Base-by-base conservation (phyloP, 106 monocot species). In the Dendrobium catenatum region DNA sequence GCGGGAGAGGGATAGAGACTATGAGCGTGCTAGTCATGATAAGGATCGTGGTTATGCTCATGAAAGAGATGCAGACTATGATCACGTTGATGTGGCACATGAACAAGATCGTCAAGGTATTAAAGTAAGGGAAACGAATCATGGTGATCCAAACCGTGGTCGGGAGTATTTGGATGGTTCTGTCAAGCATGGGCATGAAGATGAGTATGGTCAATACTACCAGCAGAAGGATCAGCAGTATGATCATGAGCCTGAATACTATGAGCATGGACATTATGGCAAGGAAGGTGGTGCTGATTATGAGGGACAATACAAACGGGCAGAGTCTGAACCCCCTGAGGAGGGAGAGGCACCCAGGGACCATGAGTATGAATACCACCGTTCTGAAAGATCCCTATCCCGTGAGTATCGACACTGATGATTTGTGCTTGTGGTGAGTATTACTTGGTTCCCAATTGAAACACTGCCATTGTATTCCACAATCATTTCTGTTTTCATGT, bases 301-400 rank as follows among this genome's bases (percentile, higher is more conserved):
- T 80, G 48, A 78, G 3, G 55, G 37, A 40, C 51, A 51, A 51
- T 79, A 85, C 11, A 82, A 43, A 27, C 80, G 68, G 27, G 81
- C 26, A 15, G 88, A 79, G 64, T 66, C 78, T 55, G 88, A 88
- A 33, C 82, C 82, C 42, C 86, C 81, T 55, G 93, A 90, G 68
- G 90, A 90, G 58, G 93, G 90, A 11, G 93, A 88, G 80, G 85
- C 84, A 1, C 83, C 84, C 72, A 87, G 80, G 37, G 93, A 90
- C n/a, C 83, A 83, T 47, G 88, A 87, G n/a, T 88, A 89, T 72
- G 89, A 68, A 40, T 86, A 92, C 80, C 82, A 79, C n/a, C 85
- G 73, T 16, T 83, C 85, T 42, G 80, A 88, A 48, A 82, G 85
- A 64, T 88, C 82, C 37, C 75, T 85, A 7, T 88, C 88, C 43